Percentiles rank a stretch among this genome's conserved stretches.
These are phyloP conservation scores for Trametes maxima DNA, from an alignment of 768 basidiomycete species.

Conservation along the genomic window DNA sequence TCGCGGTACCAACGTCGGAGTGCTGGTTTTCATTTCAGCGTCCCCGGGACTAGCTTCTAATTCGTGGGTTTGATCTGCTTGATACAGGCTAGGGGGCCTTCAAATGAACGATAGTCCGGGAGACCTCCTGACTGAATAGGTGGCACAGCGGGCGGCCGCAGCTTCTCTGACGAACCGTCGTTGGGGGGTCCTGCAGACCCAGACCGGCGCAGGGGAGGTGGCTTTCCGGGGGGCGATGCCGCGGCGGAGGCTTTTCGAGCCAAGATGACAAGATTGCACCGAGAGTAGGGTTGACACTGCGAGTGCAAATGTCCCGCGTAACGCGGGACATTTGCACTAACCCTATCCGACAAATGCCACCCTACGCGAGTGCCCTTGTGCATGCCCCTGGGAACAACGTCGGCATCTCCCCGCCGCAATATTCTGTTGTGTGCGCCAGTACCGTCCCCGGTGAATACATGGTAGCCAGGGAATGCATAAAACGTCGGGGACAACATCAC, in stretches of 20 bases:
- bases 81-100: neutral
- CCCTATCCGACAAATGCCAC: neutral
- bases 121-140: neutral
- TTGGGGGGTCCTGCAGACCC: neutral
- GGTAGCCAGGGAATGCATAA: slow-evolving; percentile 14
- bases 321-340: neutral
- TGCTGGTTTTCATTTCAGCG: neutral
- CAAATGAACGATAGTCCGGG: neutral
- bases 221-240: neutral
- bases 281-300: slow-evolving; percentile 2
- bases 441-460: slow-evolving; percentile 9
- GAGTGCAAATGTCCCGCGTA: too few relatives aligned
- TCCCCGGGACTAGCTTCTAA: neutral
- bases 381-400: neutral
- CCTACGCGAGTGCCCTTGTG: neutral
- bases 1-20: neutral
- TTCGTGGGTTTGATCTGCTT: neutral
- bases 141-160: slow-evolving; percentile 7
- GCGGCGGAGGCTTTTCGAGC: neutral
- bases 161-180: neutral
- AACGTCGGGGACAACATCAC: slow-evolving; percentile 3
- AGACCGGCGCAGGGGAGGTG: neutral
- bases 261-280: slow-evolving; percentile 2
- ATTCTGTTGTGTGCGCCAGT: neutral
- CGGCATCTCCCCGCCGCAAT: neutral